Evolutionary conservation across 1,284 basidiomycete genomes (phyloP), one percentile per base, ranked within the genome.

Genomic region (Naganishia albida): DNA sequence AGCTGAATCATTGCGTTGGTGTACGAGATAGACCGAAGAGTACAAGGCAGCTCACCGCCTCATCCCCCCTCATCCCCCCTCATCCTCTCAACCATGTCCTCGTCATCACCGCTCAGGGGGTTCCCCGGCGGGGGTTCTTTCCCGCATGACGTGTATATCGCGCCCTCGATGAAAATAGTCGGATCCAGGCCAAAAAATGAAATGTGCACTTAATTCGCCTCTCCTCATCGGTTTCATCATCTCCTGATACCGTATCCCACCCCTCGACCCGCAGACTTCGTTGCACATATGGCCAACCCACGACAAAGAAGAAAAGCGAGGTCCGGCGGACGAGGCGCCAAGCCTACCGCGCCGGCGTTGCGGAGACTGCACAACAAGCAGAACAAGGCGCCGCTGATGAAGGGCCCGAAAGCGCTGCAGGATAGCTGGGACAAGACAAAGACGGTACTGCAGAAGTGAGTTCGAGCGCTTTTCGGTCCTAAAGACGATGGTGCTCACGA

Each of bases 381-480:
- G 26, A 85, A 85, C 72, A 86, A 88, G 70, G 82, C 90, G 65
- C 90, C 88, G 73, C 89, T 88, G 15, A 87, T 97, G 67, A 85
- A 87, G 66, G 93, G 90, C 0, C 90, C 93, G 1, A 88, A 89
- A 75, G 82, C 85, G 18, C 81, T 97, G 64, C 89, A 90, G 74
- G 87, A 90, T 53, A 85, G 86, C 57, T 97, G 94, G 93, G 90
- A 96, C 78, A 86, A 85, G 71, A 83, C 82, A 67, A 92, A 91
- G 81, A 99, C 94, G 7, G 88, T 95, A 28, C 85, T 86, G 70
- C 94, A 97, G 84, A 98, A 97, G 93, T 95, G 75, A 74, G 88
- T 82, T 34, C n/a, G 28, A 51, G 15, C 40, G 48, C 23, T 23
- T 20, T 20, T 7, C 16, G 15, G 2, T 30, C 13, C 6, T 20